Evolutionary conservation across 2,329 filamentous ascomycete species (phyloP).

Genomic region (Alternaria dauci): DNA sequence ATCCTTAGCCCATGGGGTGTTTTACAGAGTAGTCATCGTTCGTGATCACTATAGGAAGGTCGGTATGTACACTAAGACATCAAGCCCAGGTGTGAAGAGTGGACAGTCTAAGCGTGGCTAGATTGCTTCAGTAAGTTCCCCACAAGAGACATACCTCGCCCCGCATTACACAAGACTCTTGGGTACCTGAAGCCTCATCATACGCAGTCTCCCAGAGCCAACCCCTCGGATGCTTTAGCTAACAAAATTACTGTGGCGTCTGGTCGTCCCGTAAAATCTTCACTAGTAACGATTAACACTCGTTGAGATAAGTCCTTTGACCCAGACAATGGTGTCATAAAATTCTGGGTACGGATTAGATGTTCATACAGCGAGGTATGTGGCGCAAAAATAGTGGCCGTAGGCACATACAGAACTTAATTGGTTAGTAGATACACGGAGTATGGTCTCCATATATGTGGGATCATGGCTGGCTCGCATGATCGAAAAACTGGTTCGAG

Average conservation of each 20-base stretch:
- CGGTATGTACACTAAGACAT: conserved; percentile 30
- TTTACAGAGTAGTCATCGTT: conserved; percentile 34
- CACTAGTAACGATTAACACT: background rate
- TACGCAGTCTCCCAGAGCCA: conserved; percentile 16
- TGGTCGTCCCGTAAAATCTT: background rate
- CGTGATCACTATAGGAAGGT: conserved; percentile 36
- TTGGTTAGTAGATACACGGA: background rate
- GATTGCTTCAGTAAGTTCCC: conserved; percentile 31
- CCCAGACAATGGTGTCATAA: background rate
- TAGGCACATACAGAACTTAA: background rate
- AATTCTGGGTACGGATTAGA: background rate
- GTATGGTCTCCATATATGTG: background rate
- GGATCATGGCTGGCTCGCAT: conserved; percentile 5
- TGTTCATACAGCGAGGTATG: background rate
- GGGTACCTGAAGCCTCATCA: conserved; percentile 24
- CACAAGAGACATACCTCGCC: conserved; percentile 39
- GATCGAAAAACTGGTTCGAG: conserved; percentile 4
- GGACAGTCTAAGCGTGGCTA: conserved; percentile 27
- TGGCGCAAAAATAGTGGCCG: background rate
- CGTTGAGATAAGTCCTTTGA: background rate
- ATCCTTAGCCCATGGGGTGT: conserved; percentile 14
- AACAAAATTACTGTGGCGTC: background rate
- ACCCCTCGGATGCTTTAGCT: conserved; percentile 11
- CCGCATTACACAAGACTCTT: conserved; percentile 26
- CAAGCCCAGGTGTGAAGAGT: conserved; percentile 31